Conservation (phyloP, 495 filamentous ascomycete species). For the Aspergillus cristatus region DNA sequence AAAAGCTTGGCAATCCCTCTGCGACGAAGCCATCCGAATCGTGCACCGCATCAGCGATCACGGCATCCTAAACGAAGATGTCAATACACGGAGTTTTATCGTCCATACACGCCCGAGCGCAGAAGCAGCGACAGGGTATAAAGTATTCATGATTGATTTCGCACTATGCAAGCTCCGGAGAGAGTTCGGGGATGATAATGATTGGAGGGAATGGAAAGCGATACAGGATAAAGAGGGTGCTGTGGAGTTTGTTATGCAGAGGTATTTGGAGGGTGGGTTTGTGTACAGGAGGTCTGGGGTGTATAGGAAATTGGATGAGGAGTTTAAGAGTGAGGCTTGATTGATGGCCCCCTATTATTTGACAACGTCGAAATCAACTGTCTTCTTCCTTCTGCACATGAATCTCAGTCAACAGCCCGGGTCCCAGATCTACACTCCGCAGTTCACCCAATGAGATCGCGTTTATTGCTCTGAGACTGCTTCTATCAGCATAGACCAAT, state of each 20-base stretch:
- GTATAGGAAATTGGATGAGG: background rate
- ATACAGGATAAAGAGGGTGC: conserved; percentile 20
- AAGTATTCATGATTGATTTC: conserved; percentile 24
- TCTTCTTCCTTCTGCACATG: no score
- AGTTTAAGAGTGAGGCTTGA: background rate
- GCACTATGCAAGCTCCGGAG: conserved; percentile 17
- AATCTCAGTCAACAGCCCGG: no score
- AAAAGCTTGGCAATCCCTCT: conserved; percentile 16
- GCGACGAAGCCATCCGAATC: conserved; percentile 17
- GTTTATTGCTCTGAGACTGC: no score
- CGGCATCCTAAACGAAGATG: conserved; percentile 21
- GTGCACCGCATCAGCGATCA: conserved; percentile 11
- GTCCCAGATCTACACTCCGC: no score
- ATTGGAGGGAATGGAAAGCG: conserved; percentile 18
- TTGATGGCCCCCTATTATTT: no score
- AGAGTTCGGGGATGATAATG: conserved; percentile 11
- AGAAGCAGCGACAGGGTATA: conserved; percentile 1
- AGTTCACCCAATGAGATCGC: no score
- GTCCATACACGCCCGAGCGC: no score
- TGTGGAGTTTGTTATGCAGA: conserved; percentile 18
- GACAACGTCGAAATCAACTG: no score
- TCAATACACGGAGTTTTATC: conserved; percentile 21
- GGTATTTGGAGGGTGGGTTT: conserved; percentile 10
- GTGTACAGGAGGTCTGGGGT: conserved; percentile 8
- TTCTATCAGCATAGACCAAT: no score